A percentile compares a stretch with the other conserved stretches of the same genome.
These are phyloP conservation scores for Fusarium zealandicum DNA, from an alignment of 2,329 filamentous ascomycete species.

Conservation along the genomic window DNA sequence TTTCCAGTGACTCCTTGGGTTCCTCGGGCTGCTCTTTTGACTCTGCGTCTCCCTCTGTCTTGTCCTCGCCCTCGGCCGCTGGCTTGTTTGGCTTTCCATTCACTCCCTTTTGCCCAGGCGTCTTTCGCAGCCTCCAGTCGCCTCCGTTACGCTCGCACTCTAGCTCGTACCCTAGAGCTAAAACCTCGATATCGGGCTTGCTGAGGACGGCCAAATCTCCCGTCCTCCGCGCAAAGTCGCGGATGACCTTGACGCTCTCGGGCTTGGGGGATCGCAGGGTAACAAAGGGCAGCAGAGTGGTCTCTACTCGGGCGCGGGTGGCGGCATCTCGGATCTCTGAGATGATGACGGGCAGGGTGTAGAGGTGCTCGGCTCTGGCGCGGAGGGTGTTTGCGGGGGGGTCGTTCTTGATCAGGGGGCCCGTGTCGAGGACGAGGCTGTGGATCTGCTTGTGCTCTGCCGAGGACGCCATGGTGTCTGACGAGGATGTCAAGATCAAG, in stretches of 20 bases:
- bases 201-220: conserved; percentile 90
- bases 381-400: conserved; percentile 84
- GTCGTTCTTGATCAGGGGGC: conserved; percentile 92
- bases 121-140: conserved; percentile 81
- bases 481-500: not conserved
- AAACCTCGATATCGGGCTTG: conserved; percentile 84
- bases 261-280: conserved; percentile 77
- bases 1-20: too few relatives aligned
- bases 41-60: conserved; percentile 22
- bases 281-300: conserved; percentile 83
- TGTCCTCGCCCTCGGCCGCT: conserved; percentile 9
- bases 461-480: conserved; percentile 34
- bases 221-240: conserved; percentile 85
- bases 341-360: conserved; percentile 86
- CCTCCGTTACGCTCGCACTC: conserved; percentile 91
- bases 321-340: conserved; percentile 87
- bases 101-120: conserved; percentile 78
- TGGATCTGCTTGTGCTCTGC: conserved; percentile 70
- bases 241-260: conserved; percentile 79
- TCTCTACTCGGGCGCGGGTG: conserved; percentile 82
- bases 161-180: conserved; percentile 93
- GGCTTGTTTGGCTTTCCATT: conserved; percentile 67
- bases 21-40: not conserved
- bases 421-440: conserved; percentile 87
- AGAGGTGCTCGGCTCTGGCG: conserved; percentile 75